Evolutionary conservation across 768 basidiomycete species (phyloP).

Genomic region (Psilocybe sp.): DNA sequence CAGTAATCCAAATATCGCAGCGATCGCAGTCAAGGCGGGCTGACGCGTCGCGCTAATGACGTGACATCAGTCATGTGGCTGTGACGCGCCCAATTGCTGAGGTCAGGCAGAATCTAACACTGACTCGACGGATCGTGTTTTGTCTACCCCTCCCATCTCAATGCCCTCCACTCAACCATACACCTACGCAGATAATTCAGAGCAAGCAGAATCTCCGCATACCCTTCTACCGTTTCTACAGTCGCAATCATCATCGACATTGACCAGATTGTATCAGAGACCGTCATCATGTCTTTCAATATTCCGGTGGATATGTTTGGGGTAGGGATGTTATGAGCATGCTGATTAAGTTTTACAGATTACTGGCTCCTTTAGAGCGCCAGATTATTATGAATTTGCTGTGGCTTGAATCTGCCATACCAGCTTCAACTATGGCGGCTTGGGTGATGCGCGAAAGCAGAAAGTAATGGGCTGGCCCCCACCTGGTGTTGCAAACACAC

Average conservation of each 20-base stretch:
- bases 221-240: conserved; percentile 77
- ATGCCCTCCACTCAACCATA: conserved; percentile 26
- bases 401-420: conserved; percentile 80
- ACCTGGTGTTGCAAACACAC: conserved; percentile 1
- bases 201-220: conserved; percentile 43
- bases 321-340: conserved; percentile 11
- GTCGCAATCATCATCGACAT: conserved; percentile 71
- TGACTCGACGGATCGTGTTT: not conserved
- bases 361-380: conserved; percentile 75
- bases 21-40: too few relatives aligned
- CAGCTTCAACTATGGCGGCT: conserved; percentile 62
- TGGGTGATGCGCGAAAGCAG: conserved; percentile 77
- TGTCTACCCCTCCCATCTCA: conserved; percentile 3
- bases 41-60: conserved; percentile 14
- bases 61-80: conserved; percentile 9
- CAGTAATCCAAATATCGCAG: too few relatives aligned
- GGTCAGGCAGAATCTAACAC: too few relatives aligned
- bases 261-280: conserved; percentile 77
- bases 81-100: too few relatives aligned
- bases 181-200: conserved; percentile 24
- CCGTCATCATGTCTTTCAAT: conserved; percentile 90
- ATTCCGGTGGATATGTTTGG: conserved; percentile 61
- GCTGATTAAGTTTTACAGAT: conserved; percentile 38
- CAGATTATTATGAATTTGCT: conserved; percentile 86
- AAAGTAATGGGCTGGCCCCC: conserved; percentile 45